Evolutionary conservation across 805 yeast species (phyloP), one percentile per base, ranked within the genome.

Genomic region (Saccharomycopsis guyanensis): DNA sequence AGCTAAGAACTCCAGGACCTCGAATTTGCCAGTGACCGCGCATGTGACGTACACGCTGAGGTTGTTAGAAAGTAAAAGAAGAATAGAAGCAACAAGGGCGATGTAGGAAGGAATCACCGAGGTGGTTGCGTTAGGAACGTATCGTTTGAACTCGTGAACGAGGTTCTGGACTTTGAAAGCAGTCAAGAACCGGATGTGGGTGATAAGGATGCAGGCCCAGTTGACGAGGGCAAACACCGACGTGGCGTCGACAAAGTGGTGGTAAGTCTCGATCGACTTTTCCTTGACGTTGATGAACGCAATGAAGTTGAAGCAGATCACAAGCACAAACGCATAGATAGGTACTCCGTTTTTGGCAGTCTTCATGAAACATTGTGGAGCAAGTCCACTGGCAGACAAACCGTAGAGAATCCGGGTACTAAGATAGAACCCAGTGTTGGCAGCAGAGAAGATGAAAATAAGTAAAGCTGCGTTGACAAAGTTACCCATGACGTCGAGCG

Each of bases 21-120:
- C 73, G 60, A 83, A 80, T 13, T 61, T 33, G 6, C 31, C 13
- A 15, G 39, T 38, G 24, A 29, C 29, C 7, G 45, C 64, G 47
- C 75, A 71, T 42, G 77, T 77, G 54, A 84, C 66, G 67, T 84
- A 84, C 2, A 77, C 88, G 1, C 86, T 78, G 61, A 82, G 82
- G 55, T 81, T 81, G 64, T 84, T 84, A 59, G 79, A 75, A 40
- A 84, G 56, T 7, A 80, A 70, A 50, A 84, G 68, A 43, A 82
- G 45, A 43, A 65, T 47, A 61, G 85, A 78, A 52, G 78, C 58
- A 33, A 59, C 56, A 43, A 84, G 62, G 1, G 87, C 77, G 55
- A 78, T 50, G 56, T 70, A 81, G 2, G 85, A 42, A 82, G 86
- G 57, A 71, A 82, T 50, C 86, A 86, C 63, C 78, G 85, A 46